Evolutionary conservation across 2,329 filamentous ascomycete genomes (phyloP).

Genomic region (Aspergillus nomiae): DNA sequence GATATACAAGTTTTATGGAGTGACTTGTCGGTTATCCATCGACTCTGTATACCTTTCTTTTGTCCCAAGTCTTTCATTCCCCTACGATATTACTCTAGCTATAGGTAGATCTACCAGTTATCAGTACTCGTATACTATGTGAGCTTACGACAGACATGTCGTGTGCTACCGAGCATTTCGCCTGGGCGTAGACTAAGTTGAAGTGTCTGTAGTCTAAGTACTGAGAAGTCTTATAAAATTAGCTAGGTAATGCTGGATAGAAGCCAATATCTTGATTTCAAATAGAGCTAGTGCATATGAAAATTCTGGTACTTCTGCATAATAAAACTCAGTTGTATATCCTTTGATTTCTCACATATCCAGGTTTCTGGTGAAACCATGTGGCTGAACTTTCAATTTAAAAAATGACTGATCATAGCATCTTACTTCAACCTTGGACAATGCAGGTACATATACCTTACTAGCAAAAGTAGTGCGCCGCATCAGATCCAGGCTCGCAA

Average conservation of each 20-base stretch:
- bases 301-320: not conserved
- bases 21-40: not conserved
- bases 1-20: not conserved
- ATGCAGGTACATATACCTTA: not conserved
- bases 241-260: not conserved
- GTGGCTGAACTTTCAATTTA: not conserved
- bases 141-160: not conserved
- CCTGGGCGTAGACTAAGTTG: not conserved
- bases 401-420: not conserved
- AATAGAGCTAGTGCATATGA: not conserved
- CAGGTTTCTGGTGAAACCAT: not conserved
- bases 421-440: not conserved
- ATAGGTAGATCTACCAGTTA: not conserved
- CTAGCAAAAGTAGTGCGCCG: not conserved
- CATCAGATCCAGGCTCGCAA: not conserved
- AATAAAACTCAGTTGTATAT: not conserved
- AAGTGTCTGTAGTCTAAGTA: not conserved
- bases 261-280: not conserved
- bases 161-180: not conserved
- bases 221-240: not conserved
- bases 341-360: not conserved
- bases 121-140: not conserved
- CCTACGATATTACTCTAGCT: not conserved
- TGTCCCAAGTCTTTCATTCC: not conserved
- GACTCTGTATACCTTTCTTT: not conserved